Base-by-base conservation (phyloP, 305 asterid genomes). In the Nicotiana rustica region DNA sequence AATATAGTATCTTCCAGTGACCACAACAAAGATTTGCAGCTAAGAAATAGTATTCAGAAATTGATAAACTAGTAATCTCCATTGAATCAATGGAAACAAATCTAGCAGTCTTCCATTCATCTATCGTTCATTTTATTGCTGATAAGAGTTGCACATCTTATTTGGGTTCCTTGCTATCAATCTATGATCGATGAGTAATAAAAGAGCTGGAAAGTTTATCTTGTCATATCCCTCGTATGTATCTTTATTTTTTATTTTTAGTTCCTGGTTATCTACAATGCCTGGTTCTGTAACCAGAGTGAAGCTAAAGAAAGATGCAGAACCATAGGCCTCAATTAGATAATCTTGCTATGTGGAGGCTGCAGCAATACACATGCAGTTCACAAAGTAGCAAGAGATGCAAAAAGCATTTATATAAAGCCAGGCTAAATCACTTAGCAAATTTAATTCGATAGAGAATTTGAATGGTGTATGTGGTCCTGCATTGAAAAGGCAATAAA, bases 401-500 rank as follows among this genome's bases (percentile, higher is more conserved):
- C 47, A 76, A 41, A 55, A 31, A 55, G 66, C 0, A 4, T 29
- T 31, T 76, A 76, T 76, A 25, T 66, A 66, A 19, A 31, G 10
- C 19, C 47, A 66, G 80, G 66, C 66, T 55, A 55, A 17, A 76
- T 76, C 65, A 59, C 65, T n/a, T 17, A n/a, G 65, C 19, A 59
- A 59, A 18, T n/a, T 15, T 76, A 31, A 55, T 76, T 44, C 15
- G 66, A 44, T 9, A 44, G 31, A 76, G 49, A 64, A 76, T 31
- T 41, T 31, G 49, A 15, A 5, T 15, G 80, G 31, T 29, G 56
- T 76, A 76, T 25, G 52, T 35, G 44, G 31, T 76, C 80, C 38
- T 49, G 49, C 41, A 65, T 67, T 47, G n/a, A 67, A 10, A 75
- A 80, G 82, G 70, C 41, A 75, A 85, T 78, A 76, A 82, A 82